Evolutionary conservation across 2,329 filamentous ascomycete genomes (phyloP), one percentile per base, ranked within the genome.

Genomic region (Grosmannia penicillata): DNA sequence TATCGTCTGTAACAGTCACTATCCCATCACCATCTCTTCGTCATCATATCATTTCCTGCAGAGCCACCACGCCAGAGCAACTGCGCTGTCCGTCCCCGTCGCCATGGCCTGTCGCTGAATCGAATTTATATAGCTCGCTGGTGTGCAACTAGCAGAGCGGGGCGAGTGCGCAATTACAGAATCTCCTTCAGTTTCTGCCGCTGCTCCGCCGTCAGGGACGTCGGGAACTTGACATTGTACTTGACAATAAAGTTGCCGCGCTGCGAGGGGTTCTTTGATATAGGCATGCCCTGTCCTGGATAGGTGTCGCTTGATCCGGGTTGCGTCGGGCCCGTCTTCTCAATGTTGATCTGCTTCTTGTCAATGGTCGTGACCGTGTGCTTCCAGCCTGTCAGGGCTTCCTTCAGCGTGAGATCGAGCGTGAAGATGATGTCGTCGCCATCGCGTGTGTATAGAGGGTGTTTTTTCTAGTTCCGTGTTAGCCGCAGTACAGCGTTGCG

Each of bases 351-450:
- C 51, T 87, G 81, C 54, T 83, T 87, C 49, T 83, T 83, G 52
- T 98, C 91, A 49, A 98, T 96, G 9, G 89, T 98, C 24, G 78
- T 75, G 18, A 98, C 76, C n/a, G 83, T 93, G 38, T 82, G 76
- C 50, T 75, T 80, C 91, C 91, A 98, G 42, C 91, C 91, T 0
- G 87, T 94, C 32, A 98, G 63, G 2, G 91, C 85, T 60, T 98
- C 91, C 59, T 95, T 96, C 33, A 98, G 75, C 22, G 80, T 76
- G 37, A 98, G 69, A 8, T 87, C 81, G 48, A 96, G 68, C 2
- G 68, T 81, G 52, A 82, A 75, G 42, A 82, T 66, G 33, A 98
- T 66, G 49, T 96, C 82, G 59, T 96, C 89, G 48, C 85, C 86
- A 41, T 93, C 82, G 44, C 91, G 84, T 43, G 72, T 79, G 62